A percentile compares a stretch with the other conserved stretches of the same genome.
These are phyloP conservation scores for Thielaviopsis punctulata DNA, from an alignment of 2,329 filamentous ascomycete species.

Conservation along the genomic window DNA sequence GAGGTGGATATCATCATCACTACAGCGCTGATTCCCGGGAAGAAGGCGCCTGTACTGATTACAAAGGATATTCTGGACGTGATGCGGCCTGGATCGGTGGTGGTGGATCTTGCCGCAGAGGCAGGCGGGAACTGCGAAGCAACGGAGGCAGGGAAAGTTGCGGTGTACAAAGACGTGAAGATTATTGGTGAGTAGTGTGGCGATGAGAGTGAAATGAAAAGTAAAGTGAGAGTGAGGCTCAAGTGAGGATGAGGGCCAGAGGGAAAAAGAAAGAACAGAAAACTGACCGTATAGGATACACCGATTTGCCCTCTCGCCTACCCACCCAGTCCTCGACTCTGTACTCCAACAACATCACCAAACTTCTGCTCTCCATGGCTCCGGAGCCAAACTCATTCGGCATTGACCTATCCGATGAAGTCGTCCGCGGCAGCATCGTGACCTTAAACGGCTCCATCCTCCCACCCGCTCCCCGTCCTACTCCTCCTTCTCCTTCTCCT, in stretches of 20 bases:
- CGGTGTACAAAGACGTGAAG: slow-evolving; percentile 60
- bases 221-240: no score
- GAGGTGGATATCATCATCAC: slow-evolving; percentile 90
- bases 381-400: slow-evolving; percentile 65
- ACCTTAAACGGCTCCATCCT: slow-evolving; percentile 61
- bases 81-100: slow-evolving; percentile 79
- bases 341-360: slow-evolving; percentile 89
- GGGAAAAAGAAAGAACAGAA: no score
- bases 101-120: slow-evolving; percentile 78
- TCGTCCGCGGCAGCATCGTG: slow-evolving; percentile 71
- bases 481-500: slow-evolving; percentile 32
- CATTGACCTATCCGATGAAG: slow-evolving; percentile 66
- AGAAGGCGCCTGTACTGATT: slow-evolving; percentile 67
- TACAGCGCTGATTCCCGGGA: slow-evolving; percentile 78
- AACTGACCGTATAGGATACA: slow-evolving; percentile 42
- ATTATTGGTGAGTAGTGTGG: slow-evolving; percentile 54
- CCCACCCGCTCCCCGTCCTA: slow-evolving; percentile 55
- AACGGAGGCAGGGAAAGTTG: slow-evolving; percentile 55
- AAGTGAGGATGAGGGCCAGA: no score
- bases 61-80: slow-evolving; percentile 62
- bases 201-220: no score
- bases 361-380: slow-evolving; percentile 67
- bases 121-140: slow-evolving; percentile 77
- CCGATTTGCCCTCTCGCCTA: slow-evolving; percentile 69
- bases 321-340: slow-evolving; percentile 79